Evolutionary conservation across 306 rosid species (phyloP), one percentile per base, ranked within the genome.

Genomic region (Crataegus laevigata): DNA sequence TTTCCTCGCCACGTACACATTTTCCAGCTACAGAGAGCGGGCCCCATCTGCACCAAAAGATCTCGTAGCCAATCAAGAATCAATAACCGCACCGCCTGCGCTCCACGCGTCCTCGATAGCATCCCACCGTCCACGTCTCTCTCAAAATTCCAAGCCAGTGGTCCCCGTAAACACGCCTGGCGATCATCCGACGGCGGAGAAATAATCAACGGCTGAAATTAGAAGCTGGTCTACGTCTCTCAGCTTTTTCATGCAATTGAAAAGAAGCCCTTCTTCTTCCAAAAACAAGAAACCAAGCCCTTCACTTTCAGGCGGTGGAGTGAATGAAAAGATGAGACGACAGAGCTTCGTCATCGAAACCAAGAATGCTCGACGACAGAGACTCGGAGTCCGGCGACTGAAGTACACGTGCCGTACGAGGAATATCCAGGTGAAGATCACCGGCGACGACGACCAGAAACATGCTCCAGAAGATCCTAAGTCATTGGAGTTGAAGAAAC

Each of bases 61-160:
- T 75, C 86, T 82, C 68, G 74, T 50, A 42, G 77, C 77, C 43
- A 43, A 30, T 47, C 82, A 54, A 15, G 80, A 81, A 81, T 85
- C 88, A 21, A 75, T 71, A 54, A 52, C 62, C 28, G 1, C 26
- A 17, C 4, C 43, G 74, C 81, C 89, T 2, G 3, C 18, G 21
- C 10, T 84, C 83, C 97, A 88, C 97, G 91, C 86, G 79, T 70
- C 75, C 38, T 4, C 0, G 0, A 12, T 1, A 12, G 3, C 5
- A 79, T 91, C 94, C 38, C 18, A 4, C 93, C 96, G 91, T 80
- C 93, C 98, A 94, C 96, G 90, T 90, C 84, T 72, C 61, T 12
- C 5, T 55, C 68, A 34, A 3, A 78, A 77, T 76, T 77, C 83
- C 80, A 82, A 81, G 63, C 45, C 82, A 8, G 68, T 76, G 84